These are phyloP conservation scores for thale cress (Arabidopsis thaliana) DNA, from an alignment of 345 rosid species.

Conservation along the genomic window TAIR10.1 NC_003075.7:14237001-14237500, in stretches of 20 bases:
- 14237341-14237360: background rate
- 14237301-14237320: background rate
- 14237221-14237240: background rate
- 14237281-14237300: background rate
- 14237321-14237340: background rate
- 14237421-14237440: conserved; percentile 39
- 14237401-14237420: conserved; percentile 18
- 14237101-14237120: too few species aligned
- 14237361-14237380: conserved; percentile 5
- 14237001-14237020: background rate
- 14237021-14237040: background rate
- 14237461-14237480: conserved; percentile 24
- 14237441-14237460: conserved; percentile 39
- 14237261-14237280: background rate
- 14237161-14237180: too few species aligned
- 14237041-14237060: background rate
- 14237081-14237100: too few species aligned
- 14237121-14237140: too few species aligned
- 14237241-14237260: background rate
- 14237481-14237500: conserved; percentile 4
- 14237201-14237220: background rate
- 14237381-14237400: background rate
- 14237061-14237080: too few species aligned
- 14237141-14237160: too few species aligned
- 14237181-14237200: background rate